Conservation (phyloP, 306 rosid species). For the Glycyrrhiza uralensis region DNA sequence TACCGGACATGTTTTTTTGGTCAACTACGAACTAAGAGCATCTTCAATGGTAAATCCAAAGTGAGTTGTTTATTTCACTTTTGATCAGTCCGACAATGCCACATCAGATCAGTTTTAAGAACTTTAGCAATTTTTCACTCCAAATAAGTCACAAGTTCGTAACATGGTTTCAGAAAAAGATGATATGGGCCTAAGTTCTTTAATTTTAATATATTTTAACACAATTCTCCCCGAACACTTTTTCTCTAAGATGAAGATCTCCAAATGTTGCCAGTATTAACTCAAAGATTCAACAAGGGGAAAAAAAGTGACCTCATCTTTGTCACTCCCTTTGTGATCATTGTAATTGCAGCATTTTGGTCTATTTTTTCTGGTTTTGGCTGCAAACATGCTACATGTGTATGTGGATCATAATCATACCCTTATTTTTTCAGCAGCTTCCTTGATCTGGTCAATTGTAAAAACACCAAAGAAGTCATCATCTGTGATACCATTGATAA, state of each 20-base stretch:
- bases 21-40: no score
- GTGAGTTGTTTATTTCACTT: no score
- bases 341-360: not conserved
- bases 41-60: no score
- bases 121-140: no score
- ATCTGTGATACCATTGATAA: slow-evolving; percentile 63
- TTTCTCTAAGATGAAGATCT: not conserved
- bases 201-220: not conserved
- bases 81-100: no score
- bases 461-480: slow-evolving; percentile 84
- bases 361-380: not conserved
- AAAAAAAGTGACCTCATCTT: slow-evolving; percentile 1
- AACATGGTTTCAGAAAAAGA: not conserved
- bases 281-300: not conserved
- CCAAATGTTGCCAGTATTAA: not conserved
- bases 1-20: no score
- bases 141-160: no score
- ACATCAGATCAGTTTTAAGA: no score
- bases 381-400: not conserved
- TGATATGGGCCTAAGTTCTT: not conserved
- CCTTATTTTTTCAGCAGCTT: slow-evolving; percentile 72
- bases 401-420: slow-evolving; percentile 47
- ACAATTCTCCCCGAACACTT: not conserved
- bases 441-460: slow-evolving; percentile 90
- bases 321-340: not conserved